A percentile compares a stretch with the other conserved stretches of the same genome.
Conservation (phyloP, 129 eudicot species). For the Flaveria sonorensis region DNA sequence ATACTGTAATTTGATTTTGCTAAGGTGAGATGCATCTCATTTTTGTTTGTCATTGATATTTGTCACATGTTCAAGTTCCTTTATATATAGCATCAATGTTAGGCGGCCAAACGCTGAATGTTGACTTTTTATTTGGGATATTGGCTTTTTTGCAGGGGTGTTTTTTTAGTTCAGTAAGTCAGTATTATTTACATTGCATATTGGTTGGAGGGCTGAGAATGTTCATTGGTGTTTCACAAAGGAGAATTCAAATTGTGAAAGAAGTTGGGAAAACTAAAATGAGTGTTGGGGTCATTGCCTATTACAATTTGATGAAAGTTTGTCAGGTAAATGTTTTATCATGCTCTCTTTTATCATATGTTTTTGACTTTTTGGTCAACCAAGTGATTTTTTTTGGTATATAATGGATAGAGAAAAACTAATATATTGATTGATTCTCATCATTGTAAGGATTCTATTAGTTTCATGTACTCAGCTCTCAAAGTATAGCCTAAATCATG, state of each 20-base stretch:
- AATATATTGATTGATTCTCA: background rate
- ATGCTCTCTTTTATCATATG: slow-evolving; percentile 2
- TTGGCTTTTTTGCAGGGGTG: slow-evolving; percentile 26
- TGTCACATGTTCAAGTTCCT: background rate
- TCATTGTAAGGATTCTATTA: background rate
- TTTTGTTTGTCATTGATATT: background rate
- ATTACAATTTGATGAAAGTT: slow-evolving; percentile 82
- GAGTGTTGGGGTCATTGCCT: slow-evolving; percentile 72
- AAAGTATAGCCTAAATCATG: background rate
- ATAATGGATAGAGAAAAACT: background rate
- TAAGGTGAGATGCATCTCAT: slow-evolving; percentile 41
- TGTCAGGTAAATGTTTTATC: slow-evolving; percentile 54
- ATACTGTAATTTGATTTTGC: slow-evolving; percentile 52
- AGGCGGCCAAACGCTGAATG: slow-evolving; percentile 14
- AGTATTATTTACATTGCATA: slow-evolving; percentile 19
- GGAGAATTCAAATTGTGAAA: slow-evolving; percentile 52
- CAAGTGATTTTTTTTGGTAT: slow-evolving; percentile 3
- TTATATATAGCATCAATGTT: background rate
- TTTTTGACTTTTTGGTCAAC: slow-evolving; percentile 20
- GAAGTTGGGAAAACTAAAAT: slow-evolving; percentile 55
- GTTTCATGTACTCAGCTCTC: background rate
- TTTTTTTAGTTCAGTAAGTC: slow-evolving; percentile 27
- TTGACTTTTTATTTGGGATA: background rate
- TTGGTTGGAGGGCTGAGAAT: slow-evolving; percentile 64
- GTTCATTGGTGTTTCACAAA: slow-evolving; percentile 58